A percentile compares a stretch with the other conserved stretches of the same genome.
These are phyloP conservation scores for Ceratobasidium sp. DNA, from an alignment of 1,284 basidiomycete genomes.

Conservation along the genomic window DNA sequence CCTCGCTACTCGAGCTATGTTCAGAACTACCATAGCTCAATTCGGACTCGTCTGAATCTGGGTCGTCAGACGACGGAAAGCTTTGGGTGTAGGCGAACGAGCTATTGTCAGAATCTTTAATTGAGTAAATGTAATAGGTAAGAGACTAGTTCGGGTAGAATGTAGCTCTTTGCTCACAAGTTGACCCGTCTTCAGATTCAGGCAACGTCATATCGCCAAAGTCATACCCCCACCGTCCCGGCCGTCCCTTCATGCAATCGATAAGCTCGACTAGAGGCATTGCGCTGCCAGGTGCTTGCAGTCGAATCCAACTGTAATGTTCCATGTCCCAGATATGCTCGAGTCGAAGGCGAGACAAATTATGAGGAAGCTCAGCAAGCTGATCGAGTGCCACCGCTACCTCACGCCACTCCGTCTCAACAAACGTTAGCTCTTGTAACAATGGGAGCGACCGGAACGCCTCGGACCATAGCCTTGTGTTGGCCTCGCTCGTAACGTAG, in stretches of 20 bases:
- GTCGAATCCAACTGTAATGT: background rate
- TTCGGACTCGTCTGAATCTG: background rate
- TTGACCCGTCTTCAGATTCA: conserved; percentile 3
- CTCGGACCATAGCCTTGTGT: background rate
- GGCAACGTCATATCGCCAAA: too few species aligned
- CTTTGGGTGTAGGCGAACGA: background rate
- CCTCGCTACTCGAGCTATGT: too few species aligned
- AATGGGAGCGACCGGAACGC: background rate
- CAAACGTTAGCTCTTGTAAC: background rate
- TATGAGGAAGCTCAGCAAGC: background rate
- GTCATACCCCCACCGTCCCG: background rate
- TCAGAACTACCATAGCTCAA: conserved; percentile 5
- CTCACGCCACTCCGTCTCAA: conserved; percentile 18
- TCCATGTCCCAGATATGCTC: conserved; percentile 13
- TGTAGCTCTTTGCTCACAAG: conserved; percentile 1
- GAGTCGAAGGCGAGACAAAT: background rate
- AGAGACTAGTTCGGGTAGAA: too few species aligned
- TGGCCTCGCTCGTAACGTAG: background rate
- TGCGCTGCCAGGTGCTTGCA: background rate
- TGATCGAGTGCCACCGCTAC: background rate
- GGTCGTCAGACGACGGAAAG: conserved; percentile 6
- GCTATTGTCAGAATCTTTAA: background rate
- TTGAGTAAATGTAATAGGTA: background rate
- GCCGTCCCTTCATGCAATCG: background rate
- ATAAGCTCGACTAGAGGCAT: background rate